phyloP scores from a whole-genome alignment of 129 eudicot genomes.

The Flaveria sonorensis region DNA sequence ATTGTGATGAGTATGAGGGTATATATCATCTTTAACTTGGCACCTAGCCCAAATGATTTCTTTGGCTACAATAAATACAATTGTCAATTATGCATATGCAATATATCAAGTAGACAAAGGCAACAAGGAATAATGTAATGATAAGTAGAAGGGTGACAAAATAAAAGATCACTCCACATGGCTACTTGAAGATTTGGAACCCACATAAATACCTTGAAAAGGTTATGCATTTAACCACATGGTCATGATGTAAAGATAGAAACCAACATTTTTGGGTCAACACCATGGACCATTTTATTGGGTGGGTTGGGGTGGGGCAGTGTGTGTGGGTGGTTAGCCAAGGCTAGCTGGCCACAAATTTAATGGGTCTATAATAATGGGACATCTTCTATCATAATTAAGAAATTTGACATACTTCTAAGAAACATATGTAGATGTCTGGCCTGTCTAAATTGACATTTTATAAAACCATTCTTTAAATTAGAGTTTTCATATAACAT shows the following conservation, averaged over 20 bases:
- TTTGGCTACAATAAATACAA: constrained; percentile 39
- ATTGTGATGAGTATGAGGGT: constrained; percentile 19
- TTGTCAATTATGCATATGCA: constrained; percentile 25
- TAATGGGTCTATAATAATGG: constrained; percentile 28
- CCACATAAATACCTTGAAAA: constrained; percentile 46
- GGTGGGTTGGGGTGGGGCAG: constrained; percentile 9
- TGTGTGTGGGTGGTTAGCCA: constrained; percentile 16
- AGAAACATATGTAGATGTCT: constrained; percentile 12
- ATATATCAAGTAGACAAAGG: constrained; percentile 32
- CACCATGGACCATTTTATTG: constrained; percentile 37
- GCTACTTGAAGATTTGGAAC: constrained; percentile 34
- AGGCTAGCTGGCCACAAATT: constrained; percentile 33
- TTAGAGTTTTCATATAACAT: background rate
- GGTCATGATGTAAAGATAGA: constrained; percentile 37
- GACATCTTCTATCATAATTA: constrained; percentile 27
- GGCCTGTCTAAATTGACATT: constrained; percentile 16
- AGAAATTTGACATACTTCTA: constrained; percentile 27
- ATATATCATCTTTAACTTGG: constrained; percentile 36
- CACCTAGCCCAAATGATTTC: constrained; percentile 21
- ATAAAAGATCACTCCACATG: constrained; percentile 41
- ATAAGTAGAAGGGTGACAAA: constrained; percentile 39
- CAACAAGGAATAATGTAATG: constrained; percentile 42
- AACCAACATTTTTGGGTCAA: constrained; percentile 44
- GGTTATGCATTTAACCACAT: constrained; percentile 36
- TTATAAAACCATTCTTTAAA: background rate